Base-by-base conservation (phyloP, 331 rosid genomes). In the Quercus lobata region DNA sequence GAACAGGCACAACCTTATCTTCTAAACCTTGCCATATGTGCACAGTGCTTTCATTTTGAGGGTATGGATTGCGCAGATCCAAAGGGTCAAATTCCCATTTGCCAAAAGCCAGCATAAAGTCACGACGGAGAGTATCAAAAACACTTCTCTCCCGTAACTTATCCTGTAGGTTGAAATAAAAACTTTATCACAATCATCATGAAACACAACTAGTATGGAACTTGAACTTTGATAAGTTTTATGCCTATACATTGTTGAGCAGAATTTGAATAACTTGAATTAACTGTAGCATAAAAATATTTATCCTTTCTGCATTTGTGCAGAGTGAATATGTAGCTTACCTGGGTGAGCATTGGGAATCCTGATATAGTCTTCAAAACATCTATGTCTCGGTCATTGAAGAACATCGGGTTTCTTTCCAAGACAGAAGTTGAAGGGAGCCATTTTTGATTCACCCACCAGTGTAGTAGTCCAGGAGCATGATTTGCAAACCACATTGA, bases 21-120 rank as follows among this genome's bases (percentile, higher is more conserved):
- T 95, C 99, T 62, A 76, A 89, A 18, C 99, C 98, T 71, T 91
- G 96, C 97, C 98, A 95, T 65, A 94, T 86, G 78, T 94, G 97
- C 62, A 90, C 94, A 30, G 76, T 58, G 34, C 88, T 87, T 65
- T 83, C 82, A 60, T 75, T 84, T 21, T 85, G 69, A 1, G 92
- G 87, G 80, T 86, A 89, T 29, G 98, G 94, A 81, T 94, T 89
- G 14, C 66, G 83, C 54, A 94, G 74, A 63, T 90, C 85, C 79
- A 86, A 68, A 4, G 98, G 97, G 68, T 92, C 94, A 56, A 94
- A 94, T 37, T 89, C 97, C 97, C 98, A 94, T 12, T 87, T 80
- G 15, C 94, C 88, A 75, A 84, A 94, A 15, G 97, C 98, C 49
- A 79, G 81, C 75, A 74, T 88, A 81, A 93, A 93, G 73, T 93